Evolutionary conservation across 2,329 filamentous ascomycete genomes (phyloP).

Genomic region (Xylariales sp.): DNA sequence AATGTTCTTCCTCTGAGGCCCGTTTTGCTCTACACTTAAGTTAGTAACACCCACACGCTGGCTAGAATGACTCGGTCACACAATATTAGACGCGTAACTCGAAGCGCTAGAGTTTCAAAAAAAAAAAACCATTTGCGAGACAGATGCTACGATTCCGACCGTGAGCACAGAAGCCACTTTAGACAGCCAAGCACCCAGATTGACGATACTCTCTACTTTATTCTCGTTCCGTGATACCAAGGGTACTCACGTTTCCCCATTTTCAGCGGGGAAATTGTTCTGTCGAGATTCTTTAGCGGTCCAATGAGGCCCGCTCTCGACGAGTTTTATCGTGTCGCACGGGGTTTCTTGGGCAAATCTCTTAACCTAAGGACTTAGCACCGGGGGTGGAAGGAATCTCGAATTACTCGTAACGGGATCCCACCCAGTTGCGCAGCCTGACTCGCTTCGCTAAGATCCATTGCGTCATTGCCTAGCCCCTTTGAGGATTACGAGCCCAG

Average conservation of each 20-base stretch:
- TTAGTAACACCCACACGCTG: constrained; percentile 4
- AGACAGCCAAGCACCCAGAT: too few species aligned
- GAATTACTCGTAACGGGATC: constrained; percentile 1
- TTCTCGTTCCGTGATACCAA: too few species aligned
- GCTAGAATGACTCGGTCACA: constrained; percentile 25
- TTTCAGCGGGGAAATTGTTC: background rate
- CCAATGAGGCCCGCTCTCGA: too few species aligned
- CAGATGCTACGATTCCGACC: too few species aligned
- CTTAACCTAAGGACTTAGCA: background rate
- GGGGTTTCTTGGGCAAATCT: background rate
- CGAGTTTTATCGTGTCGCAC: background rate
- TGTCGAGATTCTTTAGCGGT: background rate
- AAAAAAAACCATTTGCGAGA: background rate
- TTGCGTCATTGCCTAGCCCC: constrained; percentile 9
- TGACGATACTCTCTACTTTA: too few species aligned
- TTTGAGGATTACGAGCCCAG: background rate
- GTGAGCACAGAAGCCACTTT: too few species aligned
- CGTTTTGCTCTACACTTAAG: constrained; percentile 7
- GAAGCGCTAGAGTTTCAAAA: background rate
- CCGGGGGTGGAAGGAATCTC: background rate
- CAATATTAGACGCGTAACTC: background rate
- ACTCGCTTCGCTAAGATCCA: constrained; percentile 1
- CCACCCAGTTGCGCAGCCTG: constrained; percentile 4
- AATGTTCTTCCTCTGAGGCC: background rate
- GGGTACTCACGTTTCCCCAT: background rate